Base-by-base conservation (phyloP, 1,284 basidiomycete species). In the Kalmanozyma brasiliensis region DNA sequence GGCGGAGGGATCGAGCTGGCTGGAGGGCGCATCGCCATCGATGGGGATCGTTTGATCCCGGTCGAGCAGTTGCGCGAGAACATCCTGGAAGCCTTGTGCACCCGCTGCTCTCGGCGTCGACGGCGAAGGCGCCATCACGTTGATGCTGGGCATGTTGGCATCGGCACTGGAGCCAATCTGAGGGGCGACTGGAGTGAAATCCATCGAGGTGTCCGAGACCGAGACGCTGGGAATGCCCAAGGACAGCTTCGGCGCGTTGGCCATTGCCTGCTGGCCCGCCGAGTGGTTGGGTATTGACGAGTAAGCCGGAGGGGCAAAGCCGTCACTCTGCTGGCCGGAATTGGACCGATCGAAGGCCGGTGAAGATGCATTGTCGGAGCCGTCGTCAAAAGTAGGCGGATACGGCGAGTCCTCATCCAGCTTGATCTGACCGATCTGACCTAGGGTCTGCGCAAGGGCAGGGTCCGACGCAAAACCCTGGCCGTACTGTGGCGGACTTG, bases 41-140 rank as follows among this genome's bases (percentile, higher is more conserved):
- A 35, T 2, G 26, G 38, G 37, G 4, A 43, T 22, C n/a, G 40
- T 36, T n/a, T 61, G 58, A 30, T 45, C 38, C 34, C 33, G 63
- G 49, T 36, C 55, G 47, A 32, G 60, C 30, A 71, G 55, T 34
- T 71, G 68, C n/a, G 58, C 62, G 6, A 71, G 62, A 17, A 71
- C 49, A 6, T 62, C 45, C 37, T 71, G 68, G 33, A 71, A 71
- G 3, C 68, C 68, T 19, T 63, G 41, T 7, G 34, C 36, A 23
- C 55, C 59, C 20, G 9, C 26, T 1, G 68, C 62, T 29, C 47
- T 62, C 0, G 68, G 68, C 11, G 68, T 71, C 2, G 62, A 66
- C 6, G 68, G 68, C 17, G 68, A 71, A 32, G 68, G 62, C 3
- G 68, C 68, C 68, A 71, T 71, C 11, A 71, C 62, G n/a, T 66